These are phyloP conservation scores for Sclerotinia trifoliorum DNA, from an alignment of 2,329 filamentous ascomycete species.

Conservation along the genomic window DNA sequence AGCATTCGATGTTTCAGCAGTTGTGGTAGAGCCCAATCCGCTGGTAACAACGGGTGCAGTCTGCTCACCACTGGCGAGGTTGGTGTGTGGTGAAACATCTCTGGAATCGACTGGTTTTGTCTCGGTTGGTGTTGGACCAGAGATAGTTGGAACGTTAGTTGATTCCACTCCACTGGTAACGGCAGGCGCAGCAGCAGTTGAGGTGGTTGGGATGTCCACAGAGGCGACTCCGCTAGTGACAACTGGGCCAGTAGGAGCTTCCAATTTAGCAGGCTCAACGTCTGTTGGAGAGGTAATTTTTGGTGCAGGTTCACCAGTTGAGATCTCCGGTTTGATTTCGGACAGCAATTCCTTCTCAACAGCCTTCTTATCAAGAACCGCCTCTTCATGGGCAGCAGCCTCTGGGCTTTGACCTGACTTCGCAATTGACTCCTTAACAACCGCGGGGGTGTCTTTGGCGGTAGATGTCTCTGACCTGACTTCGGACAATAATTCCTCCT, in stretches of 20 bases:
- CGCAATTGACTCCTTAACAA: constrained; percentile 58
- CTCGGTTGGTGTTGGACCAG: constrained; percentile 1
- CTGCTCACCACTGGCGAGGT: constrained; percentile 25
- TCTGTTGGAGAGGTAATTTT: constrained; percentile 42
- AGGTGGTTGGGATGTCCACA: background rate
- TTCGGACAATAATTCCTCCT: constrained; percentile 70
- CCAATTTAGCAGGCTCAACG: constrained; percentile 29
- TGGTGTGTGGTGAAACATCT: constrained; percentile 38
- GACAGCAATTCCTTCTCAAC: constrained; percentile 73
- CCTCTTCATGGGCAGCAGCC: constrained; percentile 65
- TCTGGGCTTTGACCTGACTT: constrained; percentile 64
- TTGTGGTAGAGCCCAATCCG: constrained; percentile 31
- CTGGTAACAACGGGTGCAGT: constrained; percentile 34
- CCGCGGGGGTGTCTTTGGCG: constrained; percentile 51
- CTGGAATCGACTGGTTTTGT: constrained; percentile 19
- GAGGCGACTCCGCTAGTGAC: constrained; percentile 16
- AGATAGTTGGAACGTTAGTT: background rate
- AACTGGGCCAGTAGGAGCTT: constrained; percentile 6
- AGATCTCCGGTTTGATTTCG: constrained; percentile 51
- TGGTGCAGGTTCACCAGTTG: constrained; percentile 37
- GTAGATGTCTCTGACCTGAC: constrained; percentile 46
- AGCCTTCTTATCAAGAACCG: constrained; percentile 71
- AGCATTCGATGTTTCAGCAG: constrained; percentile 27
- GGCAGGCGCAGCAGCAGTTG: background rate
- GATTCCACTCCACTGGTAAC: constrained; percentile 12